Conservation (phyloP, 257 asterid species). For the Rauvolfia tetraphylla region DNA sequence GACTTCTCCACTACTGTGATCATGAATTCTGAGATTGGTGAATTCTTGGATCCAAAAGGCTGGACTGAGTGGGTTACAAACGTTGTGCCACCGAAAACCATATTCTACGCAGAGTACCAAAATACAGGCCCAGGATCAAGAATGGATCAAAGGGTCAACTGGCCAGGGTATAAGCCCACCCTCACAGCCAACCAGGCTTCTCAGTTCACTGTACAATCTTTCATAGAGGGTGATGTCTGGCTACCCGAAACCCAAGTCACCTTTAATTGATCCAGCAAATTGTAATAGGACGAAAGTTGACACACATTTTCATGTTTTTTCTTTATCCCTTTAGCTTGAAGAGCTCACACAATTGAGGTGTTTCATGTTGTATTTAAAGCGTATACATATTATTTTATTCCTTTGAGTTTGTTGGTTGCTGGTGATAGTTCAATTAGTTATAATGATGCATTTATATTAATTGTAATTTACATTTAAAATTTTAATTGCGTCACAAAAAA, state of each 20-base stretch:
- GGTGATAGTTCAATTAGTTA: background rate
- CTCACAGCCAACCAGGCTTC: constrained; percentile 38
- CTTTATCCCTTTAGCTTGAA: no score
- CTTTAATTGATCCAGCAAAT: constrained; percentile 10
- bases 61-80: constrained; percentile 56
- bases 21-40: constrained; percentile 46
- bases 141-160: constrained; percentile 42
- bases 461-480: background rate
- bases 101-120: constrained; percentile 62
- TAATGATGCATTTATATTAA: background rate
- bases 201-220: constrained; percentile 42
- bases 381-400: background rate
- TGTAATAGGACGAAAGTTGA: background rate
- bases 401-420: background rate
- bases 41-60: constrained; percentile 50
- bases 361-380: background rate
- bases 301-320: background rate
- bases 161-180: constrained; percentile 56
- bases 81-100: constrained; percentile 44
- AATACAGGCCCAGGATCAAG: constrained; percentile 64
- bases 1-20: constrained; percentile 50
- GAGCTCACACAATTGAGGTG: background rate
- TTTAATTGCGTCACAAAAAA: no score
- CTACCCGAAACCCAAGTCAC: constrained; percentile 35
- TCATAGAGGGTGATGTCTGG: constrained; percentile 58